Percentiles rank a stretch among this genome's conserved stretches.
phyloP scores from a whole-genome alignment of 2,329 filamentous ascomycete genomes.

The Westerdykella ornata region DNA sequence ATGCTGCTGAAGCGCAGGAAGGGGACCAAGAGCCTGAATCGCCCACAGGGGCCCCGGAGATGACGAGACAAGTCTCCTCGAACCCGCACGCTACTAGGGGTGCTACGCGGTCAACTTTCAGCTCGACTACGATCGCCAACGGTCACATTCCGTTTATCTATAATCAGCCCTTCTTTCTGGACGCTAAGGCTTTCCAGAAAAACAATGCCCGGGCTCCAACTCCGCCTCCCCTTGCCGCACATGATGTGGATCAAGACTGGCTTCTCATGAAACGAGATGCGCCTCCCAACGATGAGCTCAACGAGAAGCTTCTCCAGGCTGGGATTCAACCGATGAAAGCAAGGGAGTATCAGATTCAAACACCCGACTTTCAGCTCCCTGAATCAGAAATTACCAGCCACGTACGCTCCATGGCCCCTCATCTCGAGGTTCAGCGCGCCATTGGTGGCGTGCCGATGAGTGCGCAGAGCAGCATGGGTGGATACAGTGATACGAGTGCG shows the following conservation, averaged over 20 bases:
- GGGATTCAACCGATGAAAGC: slow-evolving; percentile 30
- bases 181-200: slow-evolving; percentile 42
- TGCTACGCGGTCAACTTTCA: slow-evolving; percentile 49
- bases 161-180: slow-evolving; percentile 40
- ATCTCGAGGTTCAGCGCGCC: slow-evolving; percentile 23
- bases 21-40: slow-evolving; percentile 34
- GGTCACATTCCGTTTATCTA: slow-evolving; percentile 40
- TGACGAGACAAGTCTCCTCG: slow-evolving; percentile 55
- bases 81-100: slow-evolving; percentile 50
- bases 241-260: slow-evolving; percentile 46
- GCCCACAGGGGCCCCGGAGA: slow-evolving; percentile 46
- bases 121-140: slow-evolving; percentile 45
- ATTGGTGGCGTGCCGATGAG: slow-evolving; percentile 38
- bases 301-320: slow-evolving; percentile 34
- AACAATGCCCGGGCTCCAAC: slow-evolving; percentile 45
- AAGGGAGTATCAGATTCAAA: slow-evolving; percentile 32
- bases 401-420: slow-evolving; percentile 25
- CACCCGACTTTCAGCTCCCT: slow-evolving; percentile 26
- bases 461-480: slow-evolving; percentile 34
- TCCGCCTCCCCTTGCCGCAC: slow-evolving; percentile 37
- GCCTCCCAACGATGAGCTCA: slow-evolving; percentile 34
- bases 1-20: slow-evolving; percentile 26
- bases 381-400: slow-evolving; percentile 30
- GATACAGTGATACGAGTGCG: slow-evolving; percentile 31
- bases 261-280: slow-evolving; percentile 42